Conservation (phyloP, 208 protist genomes). For the Porcisia hertigi region DNA sequence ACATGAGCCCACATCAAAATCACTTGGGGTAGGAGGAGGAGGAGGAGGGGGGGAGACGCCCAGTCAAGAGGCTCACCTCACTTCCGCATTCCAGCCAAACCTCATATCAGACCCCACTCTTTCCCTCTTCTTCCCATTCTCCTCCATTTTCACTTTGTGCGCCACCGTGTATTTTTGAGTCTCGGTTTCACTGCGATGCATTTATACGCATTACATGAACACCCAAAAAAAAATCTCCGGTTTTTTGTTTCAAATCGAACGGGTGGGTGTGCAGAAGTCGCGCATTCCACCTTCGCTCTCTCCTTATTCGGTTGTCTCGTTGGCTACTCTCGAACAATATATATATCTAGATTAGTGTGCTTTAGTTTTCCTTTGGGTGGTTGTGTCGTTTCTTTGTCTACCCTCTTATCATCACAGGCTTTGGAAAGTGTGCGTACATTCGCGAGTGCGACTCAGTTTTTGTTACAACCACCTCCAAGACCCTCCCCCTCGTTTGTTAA, state of each 20-base stretch:
- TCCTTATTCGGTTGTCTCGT: not conserved
- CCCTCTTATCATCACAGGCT: not conserved
- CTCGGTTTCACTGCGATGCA: not conserved
- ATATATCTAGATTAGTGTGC: not conserved
- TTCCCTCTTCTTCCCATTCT: not conserved
- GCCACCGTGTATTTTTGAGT: not conserved
- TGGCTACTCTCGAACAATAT: not conserved
- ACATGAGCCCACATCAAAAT: not conserved
- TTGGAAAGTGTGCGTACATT: not conserved
- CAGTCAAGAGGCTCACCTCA: too few relatives aligned
- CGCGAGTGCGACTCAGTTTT: not conserved
- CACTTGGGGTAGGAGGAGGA: not conserved
- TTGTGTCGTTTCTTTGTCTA: not conserved
- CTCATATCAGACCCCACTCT: not conserved
- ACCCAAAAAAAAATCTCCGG: too few relatives aligned
- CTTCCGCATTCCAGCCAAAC: too few relatives aligned
- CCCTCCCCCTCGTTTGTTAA: not conserved
- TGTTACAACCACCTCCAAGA: not conserved
- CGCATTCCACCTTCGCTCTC: not conserved
- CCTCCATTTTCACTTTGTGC: not conserved
- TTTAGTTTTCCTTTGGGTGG: not conserved
- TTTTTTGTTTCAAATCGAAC: too few relatives aligned
- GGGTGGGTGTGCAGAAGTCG: not conserved
- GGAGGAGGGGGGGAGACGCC: too few relatives aligned
- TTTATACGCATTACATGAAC: not conserved